Evolutionary conservation across 2,329 filamentous ascomycete genomes (phyloP), one percentile per base, ranked within the genome.

Genomic region (Paracoccidioides brasiliensis): DNA sequence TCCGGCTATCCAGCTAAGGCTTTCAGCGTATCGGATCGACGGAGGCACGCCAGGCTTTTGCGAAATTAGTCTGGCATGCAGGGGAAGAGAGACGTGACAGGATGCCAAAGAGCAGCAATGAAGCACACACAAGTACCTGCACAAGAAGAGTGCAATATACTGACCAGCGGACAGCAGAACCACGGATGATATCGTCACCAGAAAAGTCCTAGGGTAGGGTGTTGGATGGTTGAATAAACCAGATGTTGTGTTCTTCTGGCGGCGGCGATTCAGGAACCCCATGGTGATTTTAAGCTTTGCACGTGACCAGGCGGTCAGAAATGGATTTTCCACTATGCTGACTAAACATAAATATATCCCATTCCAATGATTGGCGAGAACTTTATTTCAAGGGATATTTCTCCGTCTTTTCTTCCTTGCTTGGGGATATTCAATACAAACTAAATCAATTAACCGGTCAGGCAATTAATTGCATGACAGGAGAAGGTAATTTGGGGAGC

Each of bases 231-330:
- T 38, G 14, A 33, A 15, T 30, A 46, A 38, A 43, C 14, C 41
- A 46, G n/a, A 38, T 14, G 41, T 38, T 15, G 42, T 46, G 43
- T 15, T 54, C 12, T 53, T 37, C 32, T 22, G 42, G 43, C 41
- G 43, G 52, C 52, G 52, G 52, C 52, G 52, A 54, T 38, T 30
- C 52, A 46, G 52, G 41, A 54, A 46, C 38, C 52, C 22, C 14
- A 22, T 44, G 30, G 33, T 44, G 30, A 5, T 8, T 54, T 52
- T 52, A 42, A 54, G 42, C 42, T 33, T 15, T 3, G 0, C 52
- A 54, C 52, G 52, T 54, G 52, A 54, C 22, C 32, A 1, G n/a
- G 46, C 15, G n/a, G 5, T 8, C 33, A 9, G n/a, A 50, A 22
- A 28, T 15, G 15, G 46, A 37, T 50, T 50, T 50, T 38, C 33